A percentile compares a stretch with the other conserved stretches of the same genome.
Conservation (phyloP, 495 filamentous ascomycete genomes). For the Penicillium subrubescens region DNA sequence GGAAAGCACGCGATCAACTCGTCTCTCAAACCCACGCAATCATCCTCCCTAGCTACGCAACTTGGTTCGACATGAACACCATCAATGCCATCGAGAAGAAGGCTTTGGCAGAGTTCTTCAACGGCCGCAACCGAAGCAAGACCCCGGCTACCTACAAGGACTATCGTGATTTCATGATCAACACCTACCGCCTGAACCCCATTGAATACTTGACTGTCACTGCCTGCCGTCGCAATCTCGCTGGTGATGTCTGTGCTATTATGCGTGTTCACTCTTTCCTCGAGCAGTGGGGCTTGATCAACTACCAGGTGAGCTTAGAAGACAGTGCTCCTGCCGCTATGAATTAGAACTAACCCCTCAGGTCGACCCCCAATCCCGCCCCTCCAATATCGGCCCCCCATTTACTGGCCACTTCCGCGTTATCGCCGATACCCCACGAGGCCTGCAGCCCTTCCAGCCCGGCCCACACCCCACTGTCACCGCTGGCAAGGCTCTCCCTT, state of each 20-base stretch:
- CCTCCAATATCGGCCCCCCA: slow-evolving; percentile 92
- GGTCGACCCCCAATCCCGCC: slow-evolving; percentile 94
- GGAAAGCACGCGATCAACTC: slow-evolving; percentile 84
- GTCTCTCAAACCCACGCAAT: slow-evolving; percentile 91
- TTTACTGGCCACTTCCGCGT: slow-evolving; percentile 97
- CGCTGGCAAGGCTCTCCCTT: slow-evolving; percentile 68
- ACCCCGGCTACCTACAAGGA: slow-evolving; percentile 97
- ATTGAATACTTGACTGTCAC: slow-evolving; percentile 96
- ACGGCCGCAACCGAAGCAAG: slow-evolving; percentile 96
- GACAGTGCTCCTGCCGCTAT: background rate
- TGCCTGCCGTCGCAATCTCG: slow-evolving; percentile 92
- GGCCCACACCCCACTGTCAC: slow-evolving; percentile 73
- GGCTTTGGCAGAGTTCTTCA: slow-evolving; percentile 95
- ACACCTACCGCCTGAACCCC: slow-evolving; percentile 94
- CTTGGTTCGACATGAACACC: slow-evolving; percentile 97
- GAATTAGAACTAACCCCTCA: slow-evolving; percentile 35
- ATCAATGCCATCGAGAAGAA: slow-evolving; percentile 89
- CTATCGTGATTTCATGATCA: slow-evolving; percentile 99
- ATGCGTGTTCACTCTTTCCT: slow-evolving; percentile 98
- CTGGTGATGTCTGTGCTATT: slow-evolving; percentile 97
- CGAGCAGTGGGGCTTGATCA: slow-evolving; percentile 99
- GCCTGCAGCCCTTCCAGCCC: slow-evolving; percentile 92
- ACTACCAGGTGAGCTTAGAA: slow-evolving; percentile 80
- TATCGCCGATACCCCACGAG: slow-evolving; percentile 90
- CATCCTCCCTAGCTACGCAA: slow-evolving; percentile 92